phyloP scores from a whole-genome alignment of 805 yeast genomes.

The Candida maltosa region DNA sequence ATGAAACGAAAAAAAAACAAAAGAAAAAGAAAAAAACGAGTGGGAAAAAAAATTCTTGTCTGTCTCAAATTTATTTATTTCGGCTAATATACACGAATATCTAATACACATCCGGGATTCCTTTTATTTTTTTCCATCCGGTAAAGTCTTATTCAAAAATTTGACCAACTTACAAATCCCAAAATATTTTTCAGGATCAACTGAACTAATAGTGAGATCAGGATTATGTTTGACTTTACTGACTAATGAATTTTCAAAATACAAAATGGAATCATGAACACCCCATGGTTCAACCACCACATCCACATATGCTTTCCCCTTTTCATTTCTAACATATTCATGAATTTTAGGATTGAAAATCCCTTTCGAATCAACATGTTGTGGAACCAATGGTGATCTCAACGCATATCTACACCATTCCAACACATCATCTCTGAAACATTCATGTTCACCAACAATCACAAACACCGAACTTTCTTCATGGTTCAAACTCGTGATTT shows the following conservation, averaged over 20 bases:
- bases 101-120: no score
- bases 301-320: conserved; percentile 17
- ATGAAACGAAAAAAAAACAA: not conserved
- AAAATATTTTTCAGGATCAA: conserved; percentile 15
- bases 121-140: no score
- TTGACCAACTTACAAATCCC: conserved; percentile 20
- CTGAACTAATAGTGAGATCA: conserved; percentile 4
- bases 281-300: conserved; percentile 36
- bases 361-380: conserved; percentile 17
- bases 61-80: no score
- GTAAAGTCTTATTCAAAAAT: conserved; percentile 20
- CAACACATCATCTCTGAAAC: conserved; percentile 37
- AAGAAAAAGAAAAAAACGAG: conserved; percentile 1
- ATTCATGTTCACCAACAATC: conserved; percentile 40
- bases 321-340: conserved; percentile 15
- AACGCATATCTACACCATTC: conserved; percentile 33
- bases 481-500: conserved; percentile 26
- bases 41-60: not conserved
- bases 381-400: conserved; percentile 20
- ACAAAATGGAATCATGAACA: conserved; percentile 27
- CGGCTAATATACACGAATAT: no score
- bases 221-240: conserved; percentile 8
- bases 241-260: conserved; percentile 21
- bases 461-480: conserved; percentile 25
- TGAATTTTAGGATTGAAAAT: conserved; percentile 15